These are phyloP conservation scores for Mycena capillaripes DNA, from an alignment of 768 basidiomycete genomes.

Conservation along the genomic window DNA sequence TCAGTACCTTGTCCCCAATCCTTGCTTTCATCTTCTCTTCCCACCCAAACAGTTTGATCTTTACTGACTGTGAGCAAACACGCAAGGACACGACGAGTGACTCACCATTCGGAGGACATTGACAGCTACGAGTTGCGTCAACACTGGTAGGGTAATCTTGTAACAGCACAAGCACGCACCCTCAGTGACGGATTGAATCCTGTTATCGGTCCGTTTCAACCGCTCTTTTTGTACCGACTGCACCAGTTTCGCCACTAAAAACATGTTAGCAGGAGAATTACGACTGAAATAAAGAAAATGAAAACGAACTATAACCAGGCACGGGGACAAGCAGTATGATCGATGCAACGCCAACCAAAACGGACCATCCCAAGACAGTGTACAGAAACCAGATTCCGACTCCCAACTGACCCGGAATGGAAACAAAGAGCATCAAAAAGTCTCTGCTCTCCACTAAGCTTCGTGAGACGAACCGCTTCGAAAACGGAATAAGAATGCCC, in stretches of 20 bases:
- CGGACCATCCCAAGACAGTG: slow-evolving; percentile 31
- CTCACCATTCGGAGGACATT: slow-evolving; percentile 77
- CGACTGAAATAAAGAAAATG: not conserved
- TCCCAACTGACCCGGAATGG: slow-evolving; percentile 40
- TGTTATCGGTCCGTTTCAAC: slow-evolving; percentile 71
- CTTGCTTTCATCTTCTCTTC: slow-evolving; percentile 68
- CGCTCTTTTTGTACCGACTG: slow-evolving; percentile 57
- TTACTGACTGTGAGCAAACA: slow-evolving; percentile 33
- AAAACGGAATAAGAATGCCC: not conserved
- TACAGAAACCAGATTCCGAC: slow-evolving; percentile 62
- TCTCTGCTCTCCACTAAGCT: slow-evolving; percentile 19
- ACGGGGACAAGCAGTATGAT: slow-evolving; percentile 59
- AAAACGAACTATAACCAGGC: slow-evolving; percentile 63
- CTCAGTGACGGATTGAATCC: slow-evolving; percentile 74
- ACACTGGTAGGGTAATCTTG: not conserved
- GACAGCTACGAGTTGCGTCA: slow-evolving; percentile 53
- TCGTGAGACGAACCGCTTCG: too few species aligned
- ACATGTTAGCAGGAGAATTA: not conserved
- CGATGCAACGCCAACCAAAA: slow-evolving; percentile 26
- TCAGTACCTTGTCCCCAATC: slow-evolving; percentile 58
- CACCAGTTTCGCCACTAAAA: slow-evolving; percentile 23
- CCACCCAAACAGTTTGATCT: slow-evolving; percentile 68
- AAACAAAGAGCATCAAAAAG: slow-evolving; percentile 15
- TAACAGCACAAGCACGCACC: slow-evolving; percentile 54
- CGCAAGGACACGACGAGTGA: slow-evolving; percentile 22